Evolutionary conservation across 1,284 basidiomycete species (phyloP).

Genomic region (Ceratobasidium sp.): DNA sequence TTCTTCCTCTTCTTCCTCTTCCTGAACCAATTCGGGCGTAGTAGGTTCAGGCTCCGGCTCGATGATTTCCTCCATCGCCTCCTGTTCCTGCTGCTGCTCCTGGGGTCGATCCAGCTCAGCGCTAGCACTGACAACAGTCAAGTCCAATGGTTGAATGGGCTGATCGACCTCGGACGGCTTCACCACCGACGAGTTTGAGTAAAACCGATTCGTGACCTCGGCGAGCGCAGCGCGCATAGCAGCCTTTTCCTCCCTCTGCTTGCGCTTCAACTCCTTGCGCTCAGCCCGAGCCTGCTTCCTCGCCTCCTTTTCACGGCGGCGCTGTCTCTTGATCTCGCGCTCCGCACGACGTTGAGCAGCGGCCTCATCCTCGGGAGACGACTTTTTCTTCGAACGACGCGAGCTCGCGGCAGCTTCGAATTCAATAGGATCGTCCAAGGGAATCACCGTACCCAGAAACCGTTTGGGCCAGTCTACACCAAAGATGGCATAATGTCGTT

Average conservation of each 20-base stretch:
- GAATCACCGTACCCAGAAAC: slow-evolving; percentile 12
- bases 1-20: slow-evolving; percentile 12
- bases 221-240: background rate
- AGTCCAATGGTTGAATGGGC: background rate
- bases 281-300: background rate
- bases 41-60: background rate
- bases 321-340: slow-evolving; percentile 10
- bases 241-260: slow-evolving; percentile 9
- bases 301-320: slow-evolving; percentile 11
- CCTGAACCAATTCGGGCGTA: background rate
- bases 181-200: background rate
- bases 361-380: background rate
- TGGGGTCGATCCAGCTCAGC: background rate
- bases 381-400: background rate
- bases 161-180: background rate
- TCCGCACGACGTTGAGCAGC: background rate
- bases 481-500: slow-evolving; percentile 36
- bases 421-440: background rate
- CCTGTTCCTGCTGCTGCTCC: background rate
- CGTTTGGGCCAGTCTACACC: slow-evolving; percentile 37
- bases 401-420: slow-evolving; percentile 15
- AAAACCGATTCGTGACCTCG: slow-evolving; percentile 18
- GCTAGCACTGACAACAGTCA: background rate
- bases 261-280: slow-evolving; percentile 13
- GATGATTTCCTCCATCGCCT: background rate